Conservation (phyloP, 1,139 yeast genomes). For the Blastobotrys raffinosifermentans region DNA sequence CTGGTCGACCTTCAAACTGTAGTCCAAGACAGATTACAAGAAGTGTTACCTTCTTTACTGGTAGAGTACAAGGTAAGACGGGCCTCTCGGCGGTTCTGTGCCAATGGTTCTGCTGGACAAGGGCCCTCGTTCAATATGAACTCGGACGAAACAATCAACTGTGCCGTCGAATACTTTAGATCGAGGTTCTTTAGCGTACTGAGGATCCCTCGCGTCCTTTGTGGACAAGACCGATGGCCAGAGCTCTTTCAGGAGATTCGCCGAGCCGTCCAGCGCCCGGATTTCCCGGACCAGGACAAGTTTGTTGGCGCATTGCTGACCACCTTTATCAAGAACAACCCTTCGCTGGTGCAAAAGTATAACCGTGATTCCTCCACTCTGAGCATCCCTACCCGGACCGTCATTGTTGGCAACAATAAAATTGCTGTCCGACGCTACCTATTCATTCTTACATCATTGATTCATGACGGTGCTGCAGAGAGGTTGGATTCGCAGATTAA, state of each 20-base stretch:
- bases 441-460: slow-evolving; percentile 23
- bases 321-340: slow-evolving; percentile 18
- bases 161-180: slow-evolving; percentile 20
- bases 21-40: slow-evolving; percentile 13
- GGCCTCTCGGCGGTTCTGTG: too few relatives aligned
- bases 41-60: slow-evolving; percentile 13
- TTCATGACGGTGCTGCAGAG: slow-evolving; percentile 16
- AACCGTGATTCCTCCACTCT: slow-evolving; percentile 4
- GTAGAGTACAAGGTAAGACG: slow-evolving; percentile 7
- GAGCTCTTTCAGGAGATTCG: slow-evolving; percentile 21
- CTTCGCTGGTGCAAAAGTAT: slow-evolving; percentile 7
- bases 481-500: slow-evolving; percentile 8
- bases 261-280: slow-evolving; percentile 16
- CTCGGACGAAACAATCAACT: slow-evolving; percentile 14
- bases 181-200: slow-evolving; percentile 19
- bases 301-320: slow-evolving; percentile 20
- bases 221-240: slow-evolving; percentile 28
- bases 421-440: slow-evolving; percentile 21
- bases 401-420: slow-evolving; percentile 22
- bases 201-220: slow-evolving; percentile 27
- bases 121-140: too few relatives aligned
- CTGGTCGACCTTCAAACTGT: slow-evolving; percentile 21
- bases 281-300: slow-evolving; percentile 8
- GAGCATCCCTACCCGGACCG: slow-evolving; percentile 21
- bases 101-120: too few relatives aligned